These are phyloP conservation scores for Alternaria burnsii DNA, from an alignment of 2,329 filamentous ascomycete species.

Conservation along the genomic window DNA sequence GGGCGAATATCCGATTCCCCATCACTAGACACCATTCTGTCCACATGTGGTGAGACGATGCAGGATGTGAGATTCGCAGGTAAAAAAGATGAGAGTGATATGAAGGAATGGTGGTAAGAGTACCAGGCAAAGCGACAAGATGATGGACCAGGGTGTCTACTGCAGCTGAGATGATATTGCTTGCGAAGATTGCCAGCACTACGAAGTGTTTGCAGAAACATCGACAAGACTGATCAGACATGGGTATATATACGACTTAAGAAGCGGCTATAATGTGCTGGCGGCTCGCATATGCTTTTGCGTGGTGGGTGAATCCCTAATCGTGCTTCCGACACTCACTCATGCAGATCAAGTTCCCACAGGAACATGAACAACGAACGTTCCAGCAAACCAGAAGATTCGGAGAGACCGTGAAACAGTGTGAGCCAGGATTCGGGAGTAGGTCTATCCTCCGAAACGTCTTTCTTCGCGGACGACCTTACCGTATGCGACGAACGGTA, in stretches of 20 bases:
- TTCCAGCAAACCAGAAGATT: neutral
- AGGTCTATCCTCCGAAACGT: neutral
- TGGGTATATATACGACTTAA: neutral
- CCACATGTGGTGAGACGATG: neutral
- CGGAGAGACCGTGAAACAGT: neutral
- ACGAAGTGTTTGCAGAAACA: neutral
- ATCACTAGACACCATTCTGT: neutral
- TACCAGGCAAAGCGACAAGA: neutral
- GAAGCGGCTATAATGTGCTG: neutral
- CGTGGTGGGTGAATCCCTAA: neutral
- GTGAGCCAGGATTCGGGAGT: neutral
- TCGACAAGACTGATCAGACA: neutral
- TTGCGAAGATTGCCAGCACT: neutral
- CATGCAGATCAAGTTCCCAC: neutral
- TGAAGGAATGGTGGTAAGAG: neutral
- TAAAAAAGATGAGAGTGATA: neutral
- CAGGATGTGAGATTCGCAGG: neutral
- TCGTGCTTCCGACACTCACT: neutral
- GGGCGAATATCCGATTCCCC: conserved; percentile 1
- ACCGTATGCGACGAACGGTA: neutral
- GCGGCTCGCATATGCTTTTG: neutral
- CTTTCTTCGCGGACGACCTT: neutral
- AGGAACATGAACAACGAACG: neutral
- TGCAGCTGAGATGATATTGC: neutral
- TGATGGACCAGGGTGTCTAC: neutral